phyloP scores from a whole-genome alignment of 352 stramenopile genomes.

The Globisporangium parvum region DNA sequence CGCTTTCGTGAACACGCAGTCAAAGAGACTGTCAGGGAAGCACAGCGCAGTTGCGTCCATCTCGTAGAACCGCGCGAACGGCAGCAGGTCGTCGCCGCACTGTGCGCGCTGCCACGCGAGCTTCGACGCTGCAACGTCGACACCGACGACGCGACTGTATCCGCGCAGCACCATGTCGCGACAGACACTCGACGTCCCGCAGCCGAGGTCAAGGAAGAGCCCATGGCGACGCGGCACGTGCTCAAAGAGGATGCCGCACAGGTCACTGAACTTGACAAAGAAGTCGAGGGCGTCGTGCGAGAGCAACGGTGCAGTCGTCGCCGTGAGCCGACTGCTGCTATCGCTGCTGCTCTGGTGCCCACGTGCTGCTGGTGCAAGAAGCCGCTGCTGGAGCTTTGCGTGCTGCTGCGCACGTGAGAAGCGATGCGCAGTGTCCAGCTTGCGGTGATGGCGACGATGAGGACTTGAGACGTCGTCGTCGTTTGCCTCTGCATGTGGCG shows the following conservation, averaged over 20 bases:
- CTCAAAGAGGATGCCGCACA: slow-evolving; percentile 4
- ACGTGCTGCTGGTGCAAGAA: background rate
- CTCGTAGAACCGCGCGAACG: slow-evolving; percentile 15
- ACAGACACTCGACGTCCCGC: slow-evolving; percentile 24
- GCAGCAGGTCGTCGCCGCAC: slow-evolving; percentile 6
- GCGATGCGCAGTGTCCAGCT: background rate
- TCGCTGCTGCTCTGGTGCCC: background rate
- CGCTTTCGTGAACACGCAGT: slow-evolving; percentile 25
- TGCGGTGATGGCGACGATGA: background rate
- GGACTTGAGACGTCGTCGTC: too few relatives aligned
- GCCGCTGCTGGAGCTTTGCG: background rate
- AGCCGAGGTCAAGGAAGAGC: slow-evolving; percentile 23
- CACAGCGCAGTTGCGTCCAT: slow-evolving; percentile 15
- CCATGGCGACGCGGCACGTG: slow-evolving; percentile 5
- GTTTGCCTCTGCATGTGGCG: background rate
- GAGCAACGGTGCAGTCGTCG: background rate
- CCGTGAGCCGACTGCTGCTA: background rate
- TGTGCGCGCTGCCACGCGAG: slow-evolving; percentile 17
- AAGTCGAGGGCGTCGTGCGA: background rate
- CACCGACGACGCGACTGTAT: slow-evolving; percentile 17
- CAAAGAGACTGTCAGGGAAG: slow-evolving; percentile 20
- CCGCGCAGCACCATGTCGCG: slow-evolving; percentile 22
- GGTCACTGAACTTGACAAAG: slow-evolving; percentile 11
- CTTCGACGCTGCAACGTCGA: slow-evolving; percentile 14
- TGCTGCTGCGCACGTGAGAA: background rate